phyloP scores from a whole-genome alignment of 2,329 filamentous ascomycete genomes.

The Diatrype stigma region DNA sequence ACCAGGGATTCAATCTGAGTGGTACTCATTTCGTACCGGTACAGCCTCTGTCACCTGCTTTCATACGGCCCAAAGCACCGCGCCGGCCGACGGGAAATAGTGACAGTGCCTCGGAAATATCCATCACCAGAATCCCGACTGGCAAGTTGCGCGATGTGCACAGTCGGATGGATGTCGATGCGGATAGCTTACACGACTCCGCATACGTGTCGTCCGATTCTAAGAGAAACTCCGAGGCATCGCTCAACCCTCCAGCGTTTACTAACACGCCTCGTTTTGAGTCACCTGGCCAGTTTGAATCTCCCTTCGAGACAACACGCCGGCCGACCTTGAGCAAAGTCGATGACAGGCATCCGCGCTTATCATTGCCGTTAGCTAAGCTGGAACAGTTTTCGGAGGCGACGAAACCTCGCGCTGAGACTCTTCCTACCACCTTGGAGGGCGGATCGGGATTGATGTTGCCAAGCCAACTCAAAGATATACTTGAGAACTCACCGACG shows the following conservation, averaged over 20 bases:
- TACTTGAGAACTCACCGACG: constrained; percentile 42
- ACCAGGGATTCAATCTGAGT: constrained; percentile 45
- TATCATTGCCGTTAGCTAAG: constrained; percentile 50
- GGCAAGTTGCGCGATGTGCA: constrained; percentile 15
- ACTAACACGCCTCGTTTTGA: constrained; percentile 41
- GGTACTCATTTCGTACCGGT: constrained; percentile 41
- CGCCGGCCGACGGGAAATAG: constrained; percentile 47
- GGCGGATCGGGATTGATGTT: constrained; percentile 48
- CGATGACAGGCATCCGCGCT: constrained; percentile 49
- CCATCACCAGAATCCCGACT: constrained; percentile 17
- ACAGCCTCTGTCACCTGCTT: constrained; percentile 17
- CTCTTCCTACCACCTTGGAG: constrained; percentile 48
- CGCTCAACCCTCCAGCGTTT: constrained; percentile 37
- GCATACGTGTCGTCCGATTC: constrained; percentile 52
- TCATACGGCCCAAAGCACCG: constrained; percentile 38
- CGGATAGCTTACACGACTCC: constrained; percentile 46
- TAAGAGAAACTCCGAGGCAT: constrained; percentile 48
- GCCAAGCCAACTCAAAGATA: constrained; percentile 48
- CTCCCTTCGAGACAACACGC: constrained; percentile 27
- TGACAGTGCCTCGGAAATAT: constrained; percentile 35
- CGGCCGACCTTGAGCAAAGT: constrained; percentile 34
- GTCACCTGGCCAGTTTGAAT: constrained; percentile 37
- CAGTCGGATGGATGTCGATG: constrained; percentile 40
- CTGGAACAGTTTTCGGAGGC: constrained; percentile 34
- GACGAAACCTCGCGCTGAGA: constrained; percentile 40